phyloP scores from a whole-genome alignment of 1,284 basidiomycete genomes.

The Cryptococcus neoformans region DNA sequence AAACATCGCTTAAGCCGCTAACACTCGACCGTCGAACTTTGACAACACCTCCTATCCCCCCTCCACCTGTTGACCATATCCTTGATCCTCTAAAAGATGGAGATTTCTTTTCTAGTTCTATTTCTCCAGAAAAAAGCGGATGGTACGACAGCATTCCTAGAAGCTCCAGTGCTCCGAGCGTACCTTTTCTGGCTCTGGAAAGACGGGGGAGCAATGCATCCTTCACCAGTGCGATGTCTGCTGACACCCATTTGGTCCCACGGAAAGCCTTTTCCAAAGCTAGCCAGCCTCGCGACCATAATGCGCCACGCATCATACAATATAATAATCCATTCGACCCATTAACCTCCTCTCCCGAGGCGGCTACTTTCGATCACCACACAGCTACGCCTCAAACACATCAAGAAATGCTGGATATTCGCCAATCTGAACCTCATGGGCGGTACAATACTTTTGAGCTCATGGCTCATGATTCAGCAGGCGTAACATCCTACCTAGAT shows the following conservation, averaged over 20 bases:
- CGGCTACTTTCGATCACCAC: not conserved
- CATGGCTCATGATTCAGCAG: not conserved
- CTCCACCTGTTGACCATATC: constrained; percentile 9
- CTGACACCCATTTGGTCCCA: not conserved
- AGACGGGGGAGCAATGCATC: constrained; percentile 7
- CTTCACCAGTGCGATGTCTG: not conserved
- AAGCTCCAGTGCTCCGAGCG: constrained; percentile 10
- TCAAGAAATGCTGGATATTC: too few species aligned
- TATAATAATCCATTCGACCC: too few species aligned
- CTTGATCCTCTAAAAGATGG: constrained; percentile 4
- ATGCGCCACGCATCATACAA: too few species aligned
- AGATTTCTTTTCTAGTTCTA: constrained; percentile 7
- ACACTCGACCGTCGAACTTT: constrained; percentile 8
- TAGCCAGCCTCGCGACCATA: too few species aligned
- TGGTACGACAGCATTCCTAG: constrained; percentile 2
- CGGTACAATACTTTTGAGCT: too few species aligned
- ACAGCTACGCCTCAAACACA: too few species aligned
- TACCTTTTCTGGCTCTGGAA: constrained; percentile 7
- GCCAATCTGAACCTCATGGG: too few species aligned
- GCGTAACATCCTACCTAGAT: not conserved
- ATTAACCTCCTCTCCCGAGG: not conserved
- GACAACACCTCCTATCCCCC: constrained; percentile 5
- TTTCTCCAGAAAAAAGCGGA: not conserved
- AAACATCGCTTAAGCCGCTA: constrained; percentile 3
- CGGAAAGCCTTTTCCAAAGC: too few species aligned